Percentiles rank a stretch among this genome's conserved stretches.
These are phyloP conservation scores for Pseudonitzschia multistriata DNA, from an alignment of 108 stramenopile species.

Conservation along the genomic window DNA sequence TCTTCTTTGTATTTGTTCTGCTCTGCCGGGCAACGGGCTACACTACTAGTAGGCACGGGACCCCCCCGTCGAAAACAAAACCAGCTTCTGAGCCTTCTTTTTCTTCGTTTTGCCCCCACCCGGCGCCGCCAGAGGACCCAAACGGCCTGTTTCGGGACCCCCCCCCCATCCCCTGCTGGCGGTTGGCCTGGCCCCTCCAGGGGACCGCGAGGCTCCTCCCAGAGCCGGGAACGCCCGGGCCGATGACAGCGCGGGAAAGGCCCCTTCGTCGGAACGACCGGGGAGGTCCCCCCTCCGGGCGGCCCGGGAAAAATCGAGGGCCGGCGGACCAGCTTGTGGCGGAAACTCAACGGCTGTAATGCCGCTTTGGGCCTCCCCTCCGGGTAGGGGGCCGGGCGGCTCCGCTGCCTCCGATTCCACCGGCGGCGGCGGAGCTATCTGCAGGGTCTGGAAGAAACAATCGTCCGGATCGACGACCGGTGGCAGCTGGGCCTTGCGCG, in stretches of 20 bases:
- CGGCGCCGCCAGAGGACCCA: neutral
- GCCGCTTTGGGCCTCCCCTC: too few species aligned
- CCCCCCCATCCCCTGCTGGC: neutral
- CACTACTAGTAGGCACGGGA: constrained; percentile 19
- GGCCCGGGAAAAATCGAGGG: constrained; percentile 20
- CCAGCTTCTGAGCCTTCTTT: constrained; percentile 33
- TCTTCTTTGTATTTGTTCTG: too few species aligned
- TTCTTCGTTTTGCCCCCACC: constrained; percentile 19
- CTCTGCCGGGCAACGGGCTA: too few species aligned
- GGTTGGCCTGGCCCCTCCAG: neutral
- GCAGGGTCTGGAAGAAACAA: constrained; percentile 50
- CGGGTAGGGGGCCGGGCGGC: too few species aligned
- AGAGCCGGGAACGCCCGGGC: constrained; percentile 15
- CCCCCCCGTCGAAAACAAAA: constrained; percentile 44
- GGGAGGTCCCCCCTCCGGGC: constrained; percentile 2
- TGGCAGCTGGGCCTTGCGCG: constrained; percentile 37
- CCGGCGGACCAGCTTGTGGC: neutral
- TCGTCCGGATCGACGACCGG: constrained; percentile 67
- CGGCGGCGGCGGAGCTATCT: neutral
- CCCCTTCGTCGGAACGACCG: constrained; percentile 20
- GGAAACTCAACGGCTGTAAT: too few species aligned
- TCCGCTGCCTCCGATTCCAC: too few species aligned
- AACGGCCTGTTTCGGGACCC: neutral
- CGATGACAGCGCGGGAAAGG: constrained; percentile 5
- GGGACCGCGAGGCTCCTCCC: neutral